Percentiles rank a stretch among this genome's conserved stretches.
Conservation (phyloP, 768 basidiomycete genomes). For the Grammothele lineata region DNA sequence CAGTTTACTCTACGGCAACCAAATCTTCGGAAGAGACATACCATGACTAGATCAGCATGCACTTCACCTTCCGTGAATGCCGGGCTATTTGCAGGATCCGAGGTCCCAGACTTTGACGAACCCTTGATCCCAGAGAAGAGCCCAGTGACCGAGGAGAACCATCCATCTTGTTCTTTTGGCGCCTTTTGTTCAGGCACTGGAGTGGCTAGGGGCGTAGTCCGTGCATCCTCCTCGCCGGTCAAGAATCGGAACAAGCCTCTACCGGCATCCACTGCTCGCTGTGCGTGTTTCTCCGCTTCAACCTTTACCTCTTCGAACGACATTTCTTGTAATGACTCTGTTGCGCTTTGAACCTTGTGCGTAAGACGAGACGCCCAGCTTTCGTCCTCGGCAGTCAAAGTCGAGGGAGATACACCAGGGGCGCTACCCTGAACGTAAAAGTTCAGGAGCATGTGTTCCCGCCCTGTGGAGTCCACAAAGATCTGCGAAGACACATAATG, state of each 20-base stretch:
- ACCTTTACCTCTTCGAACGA: conserved; percentile 51
- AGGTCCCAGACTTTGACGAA: conserved; percentile 32
- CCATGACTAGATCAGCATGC: conserved; percentile 74
- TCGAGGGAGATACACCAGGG: conserved; percentile 35
- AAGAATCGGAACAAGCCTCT: conserved; percentile 67
- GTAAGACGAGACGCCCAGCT: conserved; percentile 40
- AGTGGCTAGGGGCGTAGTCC: conserved; percentile 24
- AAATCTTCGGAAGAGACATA: no score
- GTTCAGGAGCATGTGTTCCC: conserved; percentile 80
- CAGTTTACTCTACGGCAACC: no score
- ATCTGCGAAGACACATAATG: conserved; percentile 79
- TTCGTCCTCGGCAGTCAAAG: conserved; percentile 14
- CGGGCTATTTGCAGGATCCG: conserved; percentile 29
- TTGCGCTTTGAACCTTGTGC: conserved; percentile 40
- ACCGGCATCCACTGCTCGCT: conserved; percentile 40
- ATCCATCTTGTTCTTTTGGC: conserved; percentile 32
- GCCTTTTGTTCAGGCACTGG: conserved; percentile 28
- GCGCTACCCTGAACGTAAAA: conserved; percentile 72
- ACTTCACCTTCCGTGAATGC: conserved; percentile 73
- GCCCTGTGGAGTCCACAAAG: conserved; percentile 64
- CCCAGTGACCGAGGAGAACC: conserved; percentile 52
- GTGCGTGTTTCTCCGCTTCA: conserved; percentile 41
- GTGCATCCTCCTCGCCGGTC: conserved; percentile 53
- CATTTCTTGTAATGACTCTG: conserved; percentile 41
- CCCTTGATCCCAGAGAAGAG: conserved; percentile 65